Evolutionary conservation across 768 basidiomycete genomes (phyloP), one percentile per base, ranked within the genome.

Genomic region (Tylopilus plumbeoviolaceoides): DNA sequence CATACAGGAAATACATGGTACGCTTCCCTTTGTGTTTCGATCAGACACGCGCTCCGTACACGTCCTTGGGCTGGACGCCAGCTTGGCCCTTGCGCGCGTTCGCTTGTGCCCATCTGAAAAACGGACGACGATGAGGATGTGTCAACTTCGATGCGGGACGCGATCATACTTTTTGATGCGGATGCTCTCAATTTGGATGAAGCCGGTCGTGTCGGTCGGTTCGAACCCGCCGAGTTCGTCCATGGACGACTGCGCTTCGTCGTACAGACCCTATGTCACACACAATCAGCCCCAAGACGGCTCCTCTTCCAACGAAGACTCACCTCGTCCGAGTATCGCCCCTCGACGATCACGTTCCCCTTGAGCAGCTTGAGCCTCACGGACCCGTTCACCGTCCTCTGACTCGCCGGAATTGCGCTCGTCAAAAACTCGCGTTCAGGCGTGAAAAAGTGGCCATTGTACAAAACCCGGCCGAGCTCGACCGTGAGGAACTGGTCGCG

Each of bases 361-460:
- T 95, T 95, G 82, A 95, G 92, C 41, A 98, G 74, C 71, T 92
- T 91, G 62, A 99, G 73, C 51, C 87, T 81, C 48, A 98, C 94
- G 43, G 87, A 69, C 43, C 97, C 97, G 63, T 98, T 98, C 59
- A 99, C 97, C 23, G 94, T 97, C 72, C 89, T 80, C 76, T 99
- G 97, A 70, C 89, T 92, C 39, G 92, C 85, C 5, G 94, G 92
- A 66, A 98, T 92, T 50, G 89, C 82, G 64, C 86, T 84, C 41
- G 86, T 87, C 64, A 98, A 75, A 65, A 98, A 98, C 73, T 98
- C 97, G 59, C 95, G 82, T 74, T 98, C 97, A 43, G 97, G 95
- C n/a, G 94, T 95, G 81, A 98, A 99, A 84, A 93, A 98, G 75
- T 95, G 93, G 35, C 95, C 97, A 67, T 98, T 98, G 79, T 99